Base-by-base conservation (phyloP, 2,329 filamentous ascomycete genomes). In the Ascochyta fabae region DNA sequence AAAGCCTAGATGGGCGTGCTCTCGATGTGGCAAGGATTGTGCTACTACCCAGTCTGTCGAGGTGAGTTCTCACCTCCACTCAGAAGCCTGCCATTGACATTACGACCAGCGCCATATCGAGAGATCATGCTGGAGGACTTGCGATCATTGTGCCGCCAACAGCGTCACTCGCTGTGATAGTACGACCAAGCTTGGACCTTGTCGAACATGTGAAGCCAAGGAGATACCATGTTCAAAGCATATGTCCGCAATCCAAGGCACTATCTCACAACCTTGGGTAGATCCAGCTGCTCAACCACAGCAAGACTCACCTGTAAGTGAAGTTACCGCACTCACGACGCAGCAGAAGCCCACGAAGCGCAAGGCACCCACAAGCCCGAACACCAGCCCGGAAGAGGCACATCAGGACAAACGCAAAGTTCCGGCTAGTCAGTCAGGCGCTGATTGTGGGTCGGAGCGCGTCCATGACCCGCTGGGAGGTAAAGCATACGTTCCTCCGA, bases 81-180 rank as follows among this genome's bases (percentile, higher is more conserved):
- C 15, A 24, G 16, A 9, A 15, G 7, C 2, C 1, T 12, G 7
- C 1, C 22, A 19, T 29, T 53, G 15, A 53, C 26, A 16, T 2
- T n/a, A 1, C 4, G 1, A 4, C 10, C 34, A 61, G 59, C 43
- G 47, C 22, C 59, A 61, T 12, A 56, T 61, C 13, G 12, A 12
- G 5, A 36, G 29, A 1, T 43, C 57, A 2, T 59, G 57, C 23
- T 65, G 62, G 62, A 62, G 59, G 26, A 35, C 43, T 6, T 65
- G 60, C 42, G 60, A 65, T 31, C 59, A 59, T n/a, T 65, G 62
- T 43, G 56, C 45, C 31, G 43, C 48, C 15, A n/a, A 15, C 15
- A 34, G 43, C 0, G 38, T 36, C 9, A n/a, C 24, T 3, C 31
- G 34, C 4, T 65, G 62, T 19, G 54, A 65, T 36, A 60, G 50